Percentiles rank a stretch among this genome's conserved stretches.
Evolutionary conservation across 1,284 basidiomycete genomes (phyloP).

Genomic region (Singerocomus rubriflavus): DNA sequence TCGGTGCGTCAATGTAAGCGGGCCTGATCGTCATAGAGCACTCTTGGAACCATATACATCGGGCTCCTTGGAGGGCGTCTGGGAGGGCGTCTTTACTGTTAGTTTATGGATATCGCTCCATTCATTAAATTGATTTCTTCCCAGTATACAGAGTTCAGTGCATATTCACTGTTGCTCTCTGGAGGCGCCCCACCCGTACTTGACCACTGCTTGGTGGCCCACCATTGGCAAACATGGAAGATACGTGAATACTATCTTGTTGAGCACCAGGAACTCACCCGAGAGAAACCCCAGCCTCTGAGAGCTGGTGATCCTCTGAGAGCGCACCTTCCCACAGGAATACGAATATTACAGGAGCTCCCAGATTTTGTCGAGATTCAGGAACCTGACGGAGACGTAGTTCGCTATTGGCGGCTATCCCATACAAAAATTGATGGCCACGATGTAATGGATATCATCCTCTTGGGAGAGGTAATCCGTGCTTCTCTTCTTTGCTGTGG

Average conservation of each 20-base stretch:
- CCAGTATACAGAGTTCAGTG: slow-evolving; percentile 72
- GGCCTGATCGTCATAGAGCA: slow-evolving; percentile 29
- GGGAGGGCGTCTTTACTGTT: slow-evolving; percentile 76
- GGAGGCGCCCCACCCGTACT: slow-evolving; percentile 58
- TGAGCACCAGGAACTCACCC: slow-evolving; percentile 19
- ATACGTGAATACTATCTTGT: slow-evolving; percentile 66
- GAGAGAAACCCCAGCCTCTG: slow-evolving; percentile 11
- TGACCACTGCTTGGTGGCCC: slow-evolving; percentile 55
- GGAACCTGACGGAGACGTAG: slow-evolving; percentile 25
- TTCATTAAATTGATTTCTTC: background rate
- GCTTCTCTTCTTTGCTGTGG: background rate
- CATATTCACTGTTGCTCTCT: slow-evolving; percentile 60
- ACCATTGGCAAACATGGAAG: slow-evolving; percentile 77
- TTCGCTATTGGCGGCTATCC: slow-evolving; percentile 41
- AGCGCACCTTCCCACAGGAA: slow-evolving; percentile 26
- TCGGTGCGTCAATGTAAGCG: slow-evolving; percentile 45
- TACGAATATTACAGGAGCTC: slow-evolving; percentile 19
- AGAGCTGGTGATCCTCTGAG: slow-evolving; percentile 37
- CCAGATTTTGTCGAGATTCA: slow-evolving; percentile 18
- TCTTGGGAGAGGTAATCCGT: slow-evolving; percentile 61
- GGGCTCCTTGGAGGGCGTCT: slow-evolving; percentile 68
- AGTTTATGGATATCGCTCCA: slow-evolving; percentile 20
- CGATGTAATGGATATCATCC: slow-evolving; percentile 50
- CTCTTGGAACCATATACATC: slow-evolving; percentile 49
- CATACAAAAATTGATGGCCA: background rate